Base-by-base conservation (phyloP, 2,329 filamentous ascomycete species). In the Claviceps monticola region DNA sequence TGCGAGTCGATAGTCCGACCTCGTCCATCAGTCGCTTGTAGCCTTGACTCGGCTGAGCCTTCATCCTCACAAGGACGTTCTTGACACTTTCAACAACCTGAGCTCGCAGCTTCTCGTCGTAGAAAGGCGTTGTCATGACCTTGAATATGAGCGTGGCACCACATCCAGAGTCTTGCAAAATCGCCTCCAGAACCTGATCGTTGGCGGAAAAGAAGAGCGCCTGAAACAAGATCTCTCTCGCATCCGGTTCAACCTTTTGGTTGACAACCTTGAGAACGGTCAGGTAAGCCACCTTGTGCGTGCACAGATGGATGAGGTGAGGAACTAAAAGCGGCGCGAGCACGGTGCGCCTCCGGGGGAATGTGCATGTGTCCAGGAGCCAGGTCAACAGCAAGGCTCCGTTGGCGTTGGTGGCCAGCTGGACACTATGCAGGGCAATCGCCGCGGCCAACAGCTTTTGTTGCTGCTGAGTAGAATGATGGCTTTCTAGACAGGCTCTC, bases 21-120 rank as follows among this genome's bases (percentile, higher is more conserved):
- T 98, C 93, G 62, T 98, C 93, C 93, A 98, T 98, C 54, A 98
- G 72, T 50, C 93, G 85, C 76, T 97, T 98, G 73, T 98, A 98
- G 50, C 93, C 93, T 70, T 97, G 93, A 56, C 84, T 86, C 16
- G 93, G 88, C 62, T 95, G 88, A 5, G 89, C 91, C 72, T 96
- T 96, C 68, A 97, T 84, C 61, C 86, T 85, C 37, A 91, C 71
- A 37, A 98, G 76, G 41, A 97, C 89, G 60, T 82, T 88, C 63
- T 91, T 88, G 49, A 98, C 88, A 53, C 89, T 96, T 62, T 95
- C 88, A 5, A 95, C 81, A 21, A 96, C 89, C 61, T 96, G 87
- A 46, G 78, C 74, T 47, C 93, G 85, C 64, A 96, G 90, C 50
- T 75, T 82, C 65, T 98, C 93, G 58, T 98, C 93, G 57, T 97